Evolutionary conservation across 2,329 filamentous ascomycete species (phyloP).

Genomic region (Zymoseptoria ardabiliae): DNA sequence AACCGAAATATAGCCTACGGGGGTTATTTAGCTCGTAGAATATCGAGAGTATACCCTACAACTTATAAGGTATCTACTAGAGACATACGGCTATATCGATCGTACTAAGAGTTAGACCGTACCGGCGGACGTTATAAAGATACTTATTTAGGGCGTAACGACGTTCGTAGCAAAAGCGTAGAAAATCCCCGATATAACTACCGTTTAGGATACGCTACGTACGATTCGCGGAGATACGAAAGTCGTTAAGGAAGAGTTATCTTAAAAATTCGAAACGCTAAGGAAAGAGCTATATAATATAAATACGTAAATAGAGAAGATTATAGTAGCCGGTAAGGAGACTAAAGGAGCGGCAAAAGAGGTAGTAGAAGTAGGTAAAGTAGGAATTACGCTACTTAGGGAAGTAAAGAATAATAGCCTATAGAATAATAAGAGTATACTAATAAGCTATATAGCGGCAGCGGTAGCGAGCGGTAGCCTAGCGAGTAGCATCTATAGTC

Average conservation of each 20-base stretch:
- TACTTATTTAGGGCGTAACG: conserved; percentile 3
- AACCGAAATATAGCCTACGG: background rate
- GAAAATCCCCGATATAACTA: conserved; percentile 5
- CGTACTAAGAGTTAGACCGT: conserved; percentile 4
- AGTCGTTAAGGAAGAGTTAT: background rate
- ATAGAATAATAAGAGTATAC: conserved; percentile 3
- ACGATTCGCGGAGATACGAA: conserved; percentile 1
- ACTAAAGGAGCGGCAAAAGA: background rate
- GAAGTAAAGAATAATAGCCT: conserved; percentile 3
- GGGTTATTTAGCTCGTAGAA: conserved; percentile 1
- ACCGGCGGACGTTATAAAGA: conserved; percentile 1
- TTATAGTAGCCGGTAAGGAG: background rate
- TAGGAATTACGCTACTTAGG: conserved; percentile 3
- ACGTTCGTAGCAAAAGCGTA: conserved; percentile 3
- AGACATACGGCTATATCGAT: conserved; percentile 7
- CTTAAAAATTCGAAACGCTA: conserved; percentile 1
- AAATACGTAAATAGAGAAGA: background rate
- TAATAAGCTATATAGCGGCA: conserved; percentile 2
- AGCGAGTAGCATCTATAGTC: conserved; percentile 3
- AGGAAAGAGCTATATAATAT: background rate
- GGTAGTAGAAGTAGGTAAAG: background rate
- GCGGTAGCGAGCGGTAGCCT: conserved; percentile 1
- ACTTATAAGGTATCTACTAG: conserved; percentile 7
- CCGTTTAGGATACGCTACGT: conserved; percentile 2
- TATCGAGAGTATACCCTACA: conserved; percentile 4